Evolutionary conservation across 805 yeast species (phyloP), one percentile per base, ranked within the genome.

Genomic region (Tetrapisispora nanseiensis): DNA sequence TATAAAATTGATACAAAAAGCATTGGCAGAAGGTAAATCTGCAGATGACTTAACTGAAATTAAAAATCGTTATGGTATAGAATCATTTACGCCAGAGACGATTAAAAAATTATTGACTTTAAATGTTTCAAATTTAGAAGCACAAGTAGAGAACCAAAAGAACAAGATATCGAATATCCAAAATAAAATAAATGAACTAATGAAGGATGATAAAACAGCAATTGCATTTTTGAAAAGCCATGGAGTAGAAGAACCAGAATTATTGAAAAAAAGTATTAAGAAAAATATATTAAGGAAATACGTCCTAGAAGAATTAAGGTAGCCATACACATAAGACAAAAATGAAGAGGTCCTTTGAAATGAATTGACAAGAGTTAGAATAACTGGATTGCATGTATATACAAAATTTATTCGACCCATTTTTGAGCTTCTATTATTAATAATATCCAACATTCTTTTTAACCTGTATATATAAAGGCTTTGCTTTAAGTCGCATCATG

Each of bases 211-310:
- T 18, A 55, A 60, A 40, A 62, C 61, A 40, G 68, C 72, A 6
- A 45, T 40, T 36, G 47, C 51, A 23, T 57, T 51, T 39, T 46
- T 61, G 37, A 43, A 40, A 62, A 66, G 59, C 65, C 74, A 54
- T 31, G 63, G 63, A 21, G 55, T 61, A 6, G 51, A 51, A 15
- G 48, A 69, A 26, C 72, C 74, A 7, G 62, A 66, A 16, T 30
- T 45, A 22, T 51, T 73, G 48, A 72, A 75, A 56, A 67, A 66
- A 40, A 70, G 71, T 59, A 76, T 80, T 19, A 77, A 71, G 56
- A 85, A 83, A 67, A 87, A 87, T 61, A 62, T 85, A 36, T 61
- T 84, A 51, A 73, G 86, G 57, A 84, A 82, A 62, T 80, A 72
- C 58, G 65, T 78, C 22, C 32, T 59, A 32, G 50, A 49, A 42